Conservation (phyloP, 177 flowering plant species). For the Vitis hybrid region DNA sequence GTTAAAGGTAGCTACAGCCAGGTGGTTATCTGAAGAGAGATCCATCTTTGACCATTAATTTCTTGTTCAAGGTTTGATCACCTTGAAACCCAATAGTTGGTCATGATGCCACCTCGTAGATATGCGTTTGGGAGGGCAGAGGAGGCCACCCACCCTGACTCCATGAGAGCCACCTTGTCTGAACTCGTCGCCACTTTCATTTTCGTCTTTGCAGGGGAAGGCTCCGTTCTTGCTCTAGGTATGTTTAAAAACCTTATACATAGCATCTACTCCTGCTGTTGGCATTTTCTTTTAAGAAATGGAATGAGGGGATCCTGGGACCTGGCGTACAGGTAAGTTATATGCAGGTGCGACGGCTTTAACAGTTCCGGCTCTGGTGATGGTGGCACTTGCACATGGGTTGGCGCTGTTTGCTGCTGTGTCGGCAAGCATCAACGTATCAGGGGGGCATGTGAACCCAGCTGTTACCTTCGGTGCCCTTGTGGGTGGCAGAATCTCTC, state of each 20-base stretch:
- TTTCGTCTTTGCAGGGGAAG: conserved; percentile 90
- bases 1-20: too few species aligned
- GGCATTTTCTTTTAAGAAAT: too few species aligned
- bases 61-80: too few species aligned
- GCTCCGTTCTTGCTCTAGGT: conserved; percentile 78
- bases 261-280: too few species aligned
- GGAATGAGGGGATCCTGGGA: too few species aligned
- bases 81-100: neutral
- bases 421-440: conserved; percentile 51
- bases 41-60: too few species aligned
- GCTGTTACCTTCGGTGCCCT: conserved; percentile 88
- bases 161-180: conserved; percentile 63
- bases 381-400: conserved; percentile 71
- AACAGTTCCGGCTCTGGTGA: conserved; percentile 42
- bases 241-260: conserved; percentile 5
- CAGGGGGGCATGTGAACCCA: conserved; percentile 88
- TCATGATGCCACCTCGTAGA: conserved; percentile 35
- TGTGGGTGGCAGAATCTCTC: conserved; percentile 70
- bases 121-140: conserved; percentile 61
- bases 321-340: too few species aligned
- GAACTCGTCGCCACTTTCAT: conserved; percentile 70
- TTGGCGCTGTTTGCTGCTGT: conserved; percentile 69
- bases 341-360: neutral
- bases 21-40: too few species aligned
- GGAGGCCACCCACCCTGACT: conserved; percentile 72